Evolutionary conservation across 1,284 basidiomycete genomes (phyloP), one percentile per base, ranked within the genome.

Genomic region (Coniophora puteana): DNA sequence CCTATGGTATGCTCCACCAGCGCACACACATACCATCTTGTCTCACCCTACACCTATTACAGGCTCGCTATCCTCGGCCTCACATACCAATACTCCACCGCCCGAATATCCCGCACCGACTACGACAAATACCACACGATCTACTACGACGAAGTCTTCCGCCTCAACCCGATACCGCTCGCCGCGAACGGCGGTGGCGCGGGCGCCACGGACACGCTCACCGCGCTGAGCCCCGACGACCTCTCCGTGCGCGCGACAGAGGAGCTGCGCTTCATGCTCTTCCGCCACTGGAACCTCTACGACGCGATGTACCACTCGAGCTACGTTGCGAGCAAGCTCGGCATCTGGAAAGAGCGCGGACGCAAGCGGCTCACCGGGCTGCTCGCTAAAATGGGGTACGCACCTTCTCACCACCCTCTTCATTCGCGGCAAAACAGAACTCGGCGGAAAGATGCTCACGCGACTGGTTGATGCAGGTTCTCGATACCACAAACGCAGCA

Each of bases 361-460:
- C 74, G 88, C 44, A 93, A 92, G 59, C 80, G 85, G 47, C 66
- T 99, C 38, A 91, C 89, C 2, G 94, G 94, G 1, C 68, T 99
- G 45, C 70, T 99, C 24, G 96, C 96, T 20, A 99, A 99, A 72
- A 99, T 99, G 93, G 96, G 96, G 93, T 95, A 61, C 49, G 79
- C 68, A 13, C 20, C 25, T 37, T 26, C 18, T 46, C 28, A 30
- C 30, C 26, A 18, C 26, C 28, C 41, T 38, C 46, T 43, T 40
- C 41, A 26, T 41, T n/a, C n/a, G n/a, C n/a, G n/a, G n/a, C n/a
- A n/a, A n/a, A n/a, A n/a, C n/a, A n/a, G n/a, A n/a, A n/a, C 26
- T 30, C 35, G 41, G 13, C 22, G 17, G 44, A 22, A 14, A 38
- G 21, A 40, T 28, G 18, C 24, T n/a, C n/a, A n/a, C n/a, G n/a